Evolutionary conservation across 352 stramenopile species (phyloP), one percentile per base, ranked within the genome.

Genomic region (Thraustochytrium sp.): DNA sequence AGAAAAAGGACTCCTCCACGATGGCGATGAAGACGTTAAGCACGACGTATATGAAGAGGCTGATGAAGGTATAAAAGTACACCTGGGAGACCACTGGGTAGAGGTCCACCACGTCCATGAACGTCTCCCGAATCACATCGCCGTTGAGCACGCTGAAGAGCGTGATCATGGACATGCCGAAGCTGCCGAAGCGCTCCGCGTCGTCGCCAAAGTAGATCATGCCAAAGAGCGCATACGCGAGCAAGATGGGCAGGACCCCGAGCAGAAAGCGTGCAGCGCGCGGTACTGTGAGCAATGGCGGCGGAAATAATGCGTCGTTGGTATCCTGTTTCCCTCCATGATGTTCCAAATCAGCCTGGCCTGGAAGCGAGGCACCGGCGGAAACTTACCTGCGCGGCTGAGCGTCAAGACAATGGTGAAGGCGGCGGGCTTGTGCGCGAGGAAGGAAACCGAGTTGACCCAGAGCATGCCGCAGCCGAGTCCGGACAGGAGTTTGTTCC

Each of bases 1-100:
- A 80, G 76, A 96, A 96, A 88, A 95, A 96, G 36, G 92, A 90
- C 61, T 96, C 92, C 61, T 96, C 92, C 53, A 96, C 90, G 65
- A 96, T 94, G 18, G 92, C 92, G 38, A 96, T 94, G 78, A 95
- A 95, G 74, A 96, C 92, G 82, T 96, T 96, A 62, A 96, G 88
- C 65, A 96, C 92, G 61, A 96, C 91, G 85, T 96, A 96, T 85
- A 96, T 95, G 85, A 96, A 96, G n/a, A 96, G 86, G 76, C 89
- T 88, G 51, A 96, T 93, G 86, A 96, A 96, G 48, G 90, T 89
- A 85, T 94, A 96, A 56, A 96, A 53, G 65, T 94, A 96, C 53
- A 95, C 86, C 80, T 92, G 92, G 63, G 91, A 91, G 0, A 92
- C 89, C 23, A 92, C 38, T 13, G 53, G 65, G 65, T 92, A 95